Conservation (phyloP, 2,329 filamentous ascomycete genomes). For the Myrmaecium sp. region DNA sequence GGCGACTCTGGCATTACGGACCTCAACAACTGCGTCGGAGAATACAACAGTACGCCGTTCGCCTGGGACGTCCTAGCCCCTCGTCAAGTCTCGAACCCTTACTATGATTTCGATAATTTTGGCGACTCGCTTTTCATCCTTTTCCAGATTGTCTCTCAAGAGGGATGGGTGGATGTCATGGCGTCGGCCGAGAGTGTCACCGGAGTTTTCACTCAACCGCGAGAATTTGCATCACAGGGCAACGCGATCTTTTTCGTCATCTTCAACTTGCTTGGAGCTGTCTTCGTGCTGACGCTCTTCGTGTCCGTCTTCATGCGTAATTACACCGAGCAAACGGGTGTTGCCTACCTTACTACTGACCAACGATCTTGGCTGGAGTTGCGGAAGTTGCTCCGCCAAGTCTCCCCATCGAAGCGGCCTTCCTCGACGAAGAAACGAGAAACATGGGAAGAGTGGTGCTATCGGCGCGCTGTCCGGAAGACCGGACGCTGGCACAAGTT, state of each 20-base stretch:
- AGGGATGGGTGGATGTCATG: slow-evolving; percentile 94
- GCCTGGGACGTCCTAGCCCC: slow-evolving; percentile 77
- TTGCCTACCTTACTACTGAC: slow-evolving; percentile 87
- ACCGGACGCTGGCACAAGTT: slow-evolving; percentile 78
- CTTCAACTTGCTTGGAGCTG: slow-evolving; percentile 90
- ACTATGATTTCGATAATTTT: slow-evolving; percentile 88
- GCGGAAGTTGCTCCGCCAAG: slow-evolving; percentile 77
- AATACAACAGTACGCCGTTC: slow-evolving; percentile 61
- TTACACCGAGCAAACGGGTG: slow-evolving; percentile 95
- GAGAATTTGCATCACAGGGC: slow-evolving; percentile 50
- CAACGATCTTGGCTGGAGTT: slow-evolving; percentile 95
- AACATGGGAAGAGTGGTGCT: slow-evolving; percentile 83
- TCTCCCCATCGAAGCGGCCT: slow-evolving; percentile 86
- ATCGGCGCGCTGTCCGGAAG: slow-evolving; percentile 85
- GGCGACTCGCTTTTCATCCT: slow-evolving; percentile 87
- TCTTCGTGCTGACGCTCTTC: slow-evolving; percentile 92
- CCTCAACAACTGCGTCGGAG: slow-evolving; percentile 64
- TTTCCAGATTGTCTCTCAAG: slow-evolving; percentile 96
- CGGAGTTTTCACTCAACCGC: slow-evolving; percentile 56
- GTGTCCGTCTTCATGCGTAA: slow-evolving; percentile 99
- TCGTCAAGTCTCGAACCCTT: slow-evolving; percentile 63
- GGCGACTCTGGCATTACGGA: slow-evolving; percentile 35
- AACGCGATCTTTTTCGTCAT: slow-evolving; percentile 91
- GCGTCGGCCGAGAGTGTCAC: slow-evolving; percentile 70
- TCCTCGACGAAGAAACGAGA: slow-evolving; percentile 55